phyloP scores from a whole-genome alignment of 176 grass and related monocot genomes.

The Coix lacrymajobi region DNA sequence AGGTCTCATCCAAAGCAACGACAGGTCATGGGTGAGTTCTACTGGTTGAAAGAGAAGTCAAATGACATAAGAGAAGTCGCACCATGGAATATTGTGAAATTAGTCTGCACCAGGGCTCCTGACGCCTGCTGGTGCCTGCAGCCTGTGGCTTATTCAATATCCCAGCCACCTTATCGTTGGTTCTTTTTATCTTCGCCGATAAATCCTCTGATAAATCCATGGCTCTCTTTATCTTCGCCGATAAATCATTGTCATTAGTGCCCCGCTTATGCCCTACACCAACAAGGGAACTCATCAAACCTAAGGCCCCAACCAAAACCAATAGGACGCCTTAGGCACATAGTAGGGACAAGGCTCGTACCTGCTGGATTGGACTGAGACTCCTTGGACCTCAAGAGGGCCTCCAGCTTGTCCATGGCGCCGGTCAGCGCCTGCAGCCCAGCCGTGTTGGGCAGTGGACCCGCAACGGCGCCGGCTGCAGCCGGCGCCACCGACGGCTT shows the following conservation, averaged over 20 bases:
- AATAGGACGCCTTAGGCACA: not conserved
- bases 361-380: conserved; percentile 23
- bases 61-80: not conserved
- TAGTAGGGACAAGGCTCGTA: not conserved
- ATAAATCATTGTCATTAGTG: conserved; percentile 23
- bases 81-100: conserved; percentile 64
- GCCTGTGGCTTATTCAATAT: conserved; percentile 18
- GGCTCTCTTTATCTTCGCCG: conserved; percentile 31
- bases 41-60: not conserved
- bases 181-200: conserved; percentile 6
- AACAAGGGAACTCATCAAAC: conserved; percentile 1
- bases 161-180: conserved; percentile 8
- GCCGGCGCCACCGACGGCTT: conserved; percentile 1
- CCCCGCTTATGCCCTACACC: conserved; percentile 28
- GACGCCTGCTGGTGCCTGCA: conserved; percentile 3
- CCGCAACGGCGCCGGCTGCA: not conserved
- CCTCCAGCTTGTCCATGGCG: conserved; percentile 52
- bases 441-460: conserved; percentile 16
- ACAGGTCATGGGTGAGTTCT: not conserved
- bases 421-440: conserved; percentile 41
- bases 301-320: not conserved
- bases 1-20: not conserved
- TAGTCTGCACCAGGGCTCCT: conserved; percentile 60
- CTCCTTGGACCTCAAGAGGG: conserved; percentile 29
- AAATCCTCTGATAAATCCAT: conserved; percentile 47